Percentiles rank a stretch among this genome's conserved stretches.
Conservation (phyloP, 768 basidiomycete species). For the Tylopilus plumbeoviolaceoides region DNA sequence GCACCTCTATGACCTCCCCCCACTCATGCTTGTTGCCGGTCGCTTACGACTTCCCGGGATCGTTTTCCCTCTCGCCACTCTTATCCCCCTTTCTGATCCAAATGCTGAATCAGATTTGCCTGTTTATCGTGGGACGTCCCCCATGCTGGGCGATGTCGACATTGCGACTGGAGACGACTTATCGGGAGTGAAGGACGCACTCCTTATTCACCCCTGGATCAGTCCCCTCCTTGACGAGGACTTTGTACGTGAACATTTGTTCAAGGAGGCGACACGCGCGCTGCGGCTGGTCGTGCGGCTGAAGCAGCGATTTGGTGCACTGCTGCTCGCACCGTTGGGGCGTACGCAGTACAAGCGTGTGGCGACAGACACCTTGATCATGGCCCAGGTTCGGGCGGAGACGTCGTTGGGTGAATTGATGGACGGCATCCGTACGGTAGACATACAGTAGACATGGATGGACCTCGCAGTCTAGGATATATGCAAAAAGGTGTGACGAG, state of each 20-base stretch:
- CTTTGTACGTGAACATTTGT: not conserved
- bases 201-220: constrained; percentile 1
- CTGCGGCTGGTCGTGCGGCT: not conserved
- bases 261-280: not conserved
- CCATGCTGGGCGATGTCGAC: not conserved
- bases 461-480: no score
- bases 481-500: constrained; percentile 21
- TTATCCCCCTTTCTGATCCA: no score
- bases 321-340: not conserved
- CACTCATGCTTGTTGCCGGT: not conserved
- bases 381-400: not conserved
- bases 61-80: not conserved
- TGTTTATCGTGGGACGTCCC: not conserved
- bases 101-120: not conserved
- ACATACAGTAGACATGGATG: not conserved
- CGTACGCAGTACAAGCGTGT: not conserved
- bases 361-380: not conserved
- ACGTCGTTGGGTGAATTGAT: not conserved
- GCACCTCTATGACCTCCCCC: not conserved
- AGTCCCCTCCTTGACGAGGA: not conserved
- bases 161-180: not conserved
- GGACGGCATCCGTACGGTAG: not conserved
- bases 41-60: not conserved
- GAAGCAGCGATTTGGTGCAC: not conserved
- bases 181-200: not conserved